Percentiles rank a stretch among this genome's conserved stretches.
These are phyloP conservation scores for Sambucus nigra DNA, from an alignment of 129 eudicot genomes.

Conservation along the genomic window DNA sequence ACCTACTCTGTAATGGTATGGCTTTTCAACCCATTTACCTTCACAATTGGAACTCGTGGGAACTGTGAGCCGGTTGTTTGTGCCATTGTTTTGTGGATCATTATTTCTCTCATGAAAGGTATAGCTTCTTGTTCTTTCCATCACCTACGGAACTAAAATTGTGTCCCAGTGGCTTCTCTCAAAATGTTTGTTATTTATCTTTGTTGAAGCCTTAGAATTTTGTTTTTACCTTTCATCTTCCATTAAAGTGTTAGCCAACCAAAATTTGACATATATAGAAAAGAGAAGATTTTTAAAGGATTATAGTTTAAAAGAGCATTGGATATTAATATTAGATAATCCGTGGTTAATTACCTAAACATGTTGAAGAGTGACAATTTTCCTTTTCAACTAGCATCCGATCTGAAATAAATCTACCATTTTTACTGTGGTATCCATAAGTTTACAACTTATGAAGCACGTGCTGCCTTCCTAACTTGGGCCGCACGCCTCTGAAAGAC, in stretches of 20 bases:
- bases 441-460: too few species aligned
- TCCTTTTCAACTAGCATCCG: too few species aligned
- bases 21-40: constrained; percentile 98
- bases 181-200: background rate
- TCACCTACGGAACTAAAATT: background rate
- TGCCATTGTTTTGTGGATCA: constrained; percentile 88
- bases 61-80: constrained; percentile 96
- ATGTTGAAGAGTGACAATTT: background rate
- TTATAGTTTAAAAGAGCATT: too few species aligned
- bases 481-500: too few species aligned
- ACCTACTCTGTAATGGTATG: constrained; percentile 59
- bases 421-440: too few species aligned
- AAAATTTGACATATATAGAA: background rate
- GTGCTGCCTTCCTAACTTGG: too few species aligned
- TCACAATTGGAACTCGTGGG: constrained; percentile 98
- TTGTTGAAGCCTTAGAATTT: constrained; percentile 2
- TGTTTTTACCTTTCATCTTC: background rate
- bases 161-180: background rate
- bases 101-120: constrained; percentile 83
- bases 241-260: background rate
- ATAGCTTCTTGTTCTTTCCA: constrained; percentile 12
- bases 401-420: too few species aligned
- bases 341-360: background rate
- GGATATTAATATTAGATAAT: background rate
- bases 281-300: background rate